Conservation (phyloP, 177 flowering plant species). For the Vitis hybrid region DNA sequence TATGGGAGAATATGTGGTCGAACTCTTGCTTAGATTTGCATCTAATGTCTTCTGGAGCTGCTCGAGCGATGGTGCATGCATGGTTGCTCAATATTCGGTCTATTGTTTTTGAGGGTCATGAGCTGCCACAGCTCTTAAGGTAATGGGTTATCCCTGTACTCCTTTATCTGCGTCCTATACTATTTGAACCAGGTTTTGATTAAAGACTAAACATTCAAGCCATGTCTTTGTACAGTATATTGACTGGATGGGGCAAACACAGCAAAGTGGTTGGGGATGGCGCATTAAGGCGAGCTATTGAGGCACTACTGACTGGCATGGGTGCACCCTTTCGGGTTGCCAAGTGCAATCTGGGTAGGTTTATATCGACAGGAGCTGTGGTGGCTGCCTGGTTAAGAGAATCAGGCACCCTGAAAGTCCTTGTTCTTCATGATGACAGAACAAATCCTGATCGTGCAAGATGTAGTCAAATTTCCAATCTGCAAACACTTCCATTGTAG, state of each 20-base stretch:
- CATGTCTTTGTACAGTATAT: conserved; percentile 54
- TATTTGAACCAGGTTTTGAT: not conserved
- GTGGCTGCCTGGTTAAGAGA: conserved; percentile 90
- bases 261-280: conserved; percentile 98
- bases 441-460: conserved; percentile 27
- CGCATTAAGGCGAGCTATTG: conserved; percentile 69
- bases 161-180: too few species aligned
- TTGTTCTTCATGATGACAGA: conserved; percentile 77
- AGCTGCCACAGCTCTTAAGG: conserved; percentile 85
- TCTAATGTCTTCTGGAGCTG: conserved; percentile 98
- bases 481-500: conserved; percentile 46
- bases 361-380: conserved; percentile 73
- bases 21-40: conserved; percentile 94
- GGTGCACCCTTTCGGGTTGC: conserved; percentile 92
- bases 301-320: conserved; percentile 74
- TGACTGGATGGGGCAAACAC: conserved; percentile 99
- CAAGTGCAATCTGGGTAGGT: conserved; percentile 85
- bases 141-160: conserved; percentile 11
- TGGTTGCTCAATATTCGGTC: conserved; percentile 89
- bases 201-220: not conserved
- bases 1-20: conserved; percentile 93
- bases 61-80: conserved; percentile 97
- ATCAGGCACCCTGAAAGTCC: conserved; percentile 70
- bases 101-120: conserved; percentile 76
- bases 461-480: conserved; percentile 25